phyloP scores from a whole-genome alignment of 345 rosid genomes.

The Aquilaria yunnanensis region DNA sequence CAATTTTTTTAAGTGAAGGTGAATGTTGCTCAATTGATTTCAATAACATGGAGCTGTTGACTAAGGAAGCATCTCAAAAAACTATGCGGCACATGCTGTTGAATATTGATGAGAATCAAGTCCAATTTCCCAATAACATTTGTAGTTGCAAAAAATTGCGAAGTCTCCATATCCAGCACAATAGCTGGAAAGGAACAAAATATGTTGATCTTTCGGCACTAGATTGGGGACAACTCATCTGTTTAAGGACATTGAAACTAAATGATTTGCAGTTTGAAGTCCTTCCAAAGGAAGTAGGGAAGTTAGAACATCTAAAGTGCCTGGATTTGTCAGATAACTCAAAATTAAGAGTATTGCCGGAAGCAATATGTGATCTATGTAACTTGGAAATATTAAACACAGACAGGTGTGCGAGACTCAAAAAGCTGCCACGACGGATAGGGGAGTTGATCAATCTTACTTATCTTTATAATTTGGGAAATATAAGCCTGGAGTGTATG shows the following conservation, averaged over 20 bases:
- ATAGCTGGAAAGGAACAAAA: neutral
- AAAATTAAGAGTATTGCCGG: conserved; percentile 11
- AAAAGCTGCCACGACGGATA: conserved; percentile 6
- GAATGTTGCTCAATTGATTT: conserved; percentile 8
- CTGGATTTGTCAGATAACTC: conserved; percentile 6
- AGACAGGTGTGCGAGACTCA: neutral
- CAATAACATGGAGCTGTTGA: neutral
- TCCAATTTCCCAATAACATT: neutral
- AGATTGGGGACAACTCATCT: conserved; percentile 5
- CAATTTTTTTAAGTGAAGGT: conserved; percentile 11
- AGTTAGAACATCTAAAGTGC: conserved; percentile 14
- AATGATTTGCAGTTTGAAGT: neutral
- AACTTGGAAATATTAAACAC: conserved; percentile 7
- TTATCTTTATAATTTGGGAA: neutral
- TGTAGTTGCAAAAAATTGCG: conserved; percentile 10
- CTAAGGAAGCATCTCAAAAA: neutral
- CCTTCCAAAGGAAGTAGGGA: conserved; percentile 9
- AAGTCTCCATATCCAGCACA: conserved; percentile 10
- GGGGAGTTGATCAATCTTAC: conserved; percentile 5
- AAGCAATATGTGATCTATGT: conserved; percentile 10
- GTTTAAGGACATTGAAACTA: conserved; percentile 13
- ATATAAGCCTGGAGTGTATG: neutral
- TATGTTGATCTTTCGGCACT: neutral
- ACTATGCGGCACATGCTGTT: conserved; percentile 14
- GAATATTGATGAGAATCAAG: neutral